phyloP scores from a whole-genome alignment of 2,329 filamentous ascomycete species.

The Cryphonectria naterciae region DNA sequence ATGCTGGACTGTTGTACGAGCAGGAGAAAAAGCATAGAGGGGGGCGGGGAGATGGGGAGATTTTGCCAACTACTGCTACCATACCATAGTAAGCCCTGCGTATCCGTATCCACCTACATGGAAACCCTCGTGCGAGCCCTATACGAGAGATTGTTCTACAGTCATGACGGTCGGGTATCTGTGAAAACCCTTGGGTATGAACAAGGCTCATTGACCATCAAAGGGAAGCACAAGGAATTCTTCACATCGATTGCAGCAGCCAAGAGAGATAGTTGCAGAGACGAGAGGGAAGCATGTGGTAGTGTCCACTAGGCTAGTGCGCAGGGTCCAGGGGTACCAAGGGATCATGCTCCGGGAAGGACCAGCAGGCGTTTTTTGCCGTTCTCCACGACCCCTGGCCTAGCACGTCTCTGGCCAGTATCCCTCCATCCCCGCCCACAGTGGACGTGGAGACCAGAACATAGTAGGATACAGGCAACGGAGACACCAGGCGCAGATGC shows the following conservation, averaged over 20 bases:
- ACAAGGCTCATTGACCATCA: not conserved
- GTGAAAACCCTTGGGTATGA: not conserved
- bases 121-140: not conserved
- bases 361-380: not conserved
- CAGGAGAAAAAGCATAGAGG: not conserved
- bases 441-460: slow-evolving; percentile 1
- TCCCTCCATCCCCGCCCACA: not conserved
- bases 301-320: not conserved
- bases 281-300: not conserved
- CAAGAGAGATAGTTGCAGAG: not conserved
- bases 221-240: not conserved
- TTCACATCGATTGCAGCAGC: not conserved
- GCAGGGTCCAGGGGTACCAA: slow-evolving; percentile 24
- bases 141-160: too few species aligned
- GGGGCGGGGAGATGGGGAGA: too few species aligned
- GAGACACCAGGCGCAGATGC: slow-evolving; percentile 12
- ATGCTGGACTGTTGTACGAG: not conserved
- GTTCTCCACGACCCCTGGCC: slow-evolving; percentile 1
- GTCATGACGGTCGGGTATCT: not conserved
- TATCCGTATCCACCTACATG: not conserved
- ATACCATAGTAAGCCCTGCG: not conserved
- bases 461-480: not conserved
- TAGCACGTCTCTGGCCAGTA: not conserved
- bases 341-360: not conserved
- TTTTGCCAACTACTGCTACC: not conserved